Evolutionary conservation across 2,329 filamentous ascomycete species (phyloP), one percentile per base, ranked within the genome.

Genomic region (Pseudonectria foliicola): DNA sequence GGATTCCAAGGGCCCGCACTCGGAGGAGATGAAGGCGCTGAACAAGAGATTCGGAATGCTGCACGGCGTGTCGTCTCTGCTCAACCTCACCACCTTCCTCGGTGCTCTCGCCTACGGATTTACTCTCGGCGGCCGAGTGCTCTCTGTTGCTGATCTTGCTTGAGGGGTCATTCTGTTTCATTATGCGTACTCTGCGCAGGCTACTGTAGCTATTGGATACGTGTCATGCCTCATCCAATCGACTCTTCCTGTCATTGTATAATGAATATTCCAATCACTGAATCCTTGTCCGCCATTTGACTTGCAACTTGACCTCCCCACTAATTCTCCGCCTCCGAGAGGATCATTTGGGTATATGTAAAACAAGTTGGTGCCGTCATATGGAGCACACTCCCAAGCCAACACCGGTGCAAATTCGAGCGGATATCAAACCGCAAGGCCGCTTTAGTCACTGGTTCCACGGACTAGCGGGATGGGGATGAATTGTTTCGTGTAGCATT

Each of bases 41-140:
- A 94, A 90, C 68, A 84, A 79, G 63, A 71, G 69, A 44, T 96
- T 96, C 59, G 77, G 75, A 12, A 75, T 74, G 42, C 61, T 95
- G 38, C 92, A 98, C 60, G 86, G 89, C 6, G 64, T 85, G 31
- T 94, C 86, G 7, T 84, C 84, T 18, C 59, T 93, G 41, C 59
- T 93, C 13, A 95, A 95, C 58, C 55, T 96, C 39, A 60, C 73
- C 2, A 82, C 77, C 0, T 70, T 93, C 31, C 58, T 81, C 27
- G 77, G 80, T 0, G 80, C 81, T 27, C 54, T 93, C 4, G 79
- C 71, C 50, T 96, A 96, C 63, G 90, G 87, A 1, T 73, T 85
- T 46, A 73, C 82, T 7, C 65, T 98, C 29, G 80, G 79, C 10
- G 70, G 75, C 43, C 74, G 75, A 43, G 56, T 88, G 32, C 59